A percentile compares a stretch with the other conserved stretches of the same genome.
phyloP scores from a whole-genome alignment of 192 early-diverging fungal genomes.

The Fimicolochytrium jonesii region DNA sequence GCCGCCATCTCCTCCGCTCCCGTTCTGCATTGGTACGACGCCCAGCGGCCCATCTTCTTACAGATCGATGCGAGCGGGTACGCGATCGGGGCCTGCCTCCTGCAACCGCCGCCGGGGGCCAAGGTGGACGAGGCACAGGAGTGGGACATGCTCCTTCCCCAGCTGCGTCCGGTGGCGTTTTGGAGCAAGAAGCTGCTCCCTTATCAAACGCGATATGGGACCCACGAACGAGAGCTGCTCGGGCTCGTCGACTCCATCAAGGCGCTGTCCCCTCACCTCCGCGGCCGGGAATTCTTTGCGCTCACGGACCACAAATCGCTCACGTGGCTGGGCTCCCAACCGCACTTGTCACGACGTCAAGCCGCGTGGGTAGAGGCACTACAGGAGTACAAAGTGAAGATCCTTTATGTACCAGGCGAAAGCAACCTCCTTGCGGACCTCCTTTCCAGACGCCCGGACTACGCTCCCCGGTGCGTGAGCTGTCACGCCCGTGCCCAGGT shows the following conservation, averaged over 20 bases:
- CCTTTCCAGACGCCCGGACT: slow-evolving; percentile 14
- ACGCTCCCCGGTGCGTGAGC: neutral
- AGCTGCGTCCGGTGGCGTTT: slow-evolving; percentile 1
- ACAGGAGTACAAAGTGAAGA: neutral
- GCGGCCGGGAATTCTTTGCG: neutral
- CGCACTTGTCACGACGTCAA: slow-evolving; percentile 29
- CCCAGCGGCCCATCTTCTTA: neutral
- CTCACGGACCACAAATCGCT: slow-evolving; percentile 36
- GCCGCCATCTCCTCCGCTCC: slow-evolving; percentile 9
- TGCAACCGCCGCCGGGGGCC: neutral
- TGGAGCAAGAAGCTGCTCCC: slow-evolving; percentile 9
- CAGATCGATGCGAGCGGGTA: slow-evolving; percentile 7
- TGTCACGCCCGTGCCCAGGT: too few relatives aligned
- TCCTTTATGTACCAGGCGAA: slow-evolving; percentile 19
- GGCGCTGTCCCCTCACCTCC: neutral
- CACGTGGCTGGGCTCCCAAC: slow-evolving; percentile 29
- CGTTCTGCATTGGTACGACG: neutral
- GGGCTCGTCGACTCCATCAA: slow-evolving; percentile 13
- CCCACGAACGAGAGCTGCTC: slow-evolving; percentile 17
- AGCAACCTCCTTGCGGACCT: slow-evolving; percentile 32
- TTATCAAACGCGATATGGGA: slow-evolving; percentile 7
- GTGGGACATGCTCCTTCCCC: too few relatives aligned
- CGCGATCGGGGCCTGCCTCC: neutral
- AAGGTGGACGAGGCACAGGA: too few relatives aligned
- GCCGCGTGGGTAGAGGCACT: slow-evolving; percentile 26